These are phyloP conservation scores for Physcomitrium patens DNA, from an alignment of 225 moss, liverwort and hornwort genomes.

Conservation along the genomic window DNA sequence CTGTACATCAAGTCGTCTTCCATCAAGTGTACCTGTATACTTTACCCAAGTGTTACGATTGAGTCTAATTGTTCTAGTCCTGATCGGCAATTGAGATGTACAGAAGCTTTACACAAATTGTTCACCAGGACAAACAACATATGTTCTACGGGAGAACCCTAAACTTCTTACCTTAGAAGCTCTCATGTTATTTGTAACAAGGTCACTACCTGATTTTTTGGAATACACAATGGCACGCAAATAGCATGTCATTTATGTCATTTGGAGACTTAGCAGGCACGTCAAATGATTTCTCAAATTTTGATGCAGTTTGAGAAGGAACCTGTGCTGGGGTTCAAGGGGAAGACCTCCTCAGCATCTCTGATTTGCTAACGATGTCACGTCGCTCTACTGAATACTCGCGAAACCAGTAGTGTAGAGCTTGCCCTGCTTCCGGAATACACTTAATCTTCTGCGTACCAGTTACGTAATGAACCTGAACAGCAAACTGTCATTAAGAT, in stretches of 20 bases:
- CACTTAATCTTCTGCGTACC: not conserved
- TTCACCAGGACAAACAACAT: conserved; percentile 12
- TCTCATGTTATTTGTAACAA: not conserved
- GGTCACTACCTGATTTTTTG: conserved; percentile 49
- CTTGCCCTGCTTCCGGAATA: conserved; percentile 51
- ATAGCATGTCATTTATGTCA: conserved; percentile 47
- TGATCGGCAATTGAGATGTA: conserved; percentile 11
- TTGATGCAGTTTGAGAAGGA: conserved; percentile 55
- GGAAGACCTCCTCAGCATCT: conserved; percentile 66
- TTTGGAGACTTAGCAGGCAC: conserved; percentile 58
- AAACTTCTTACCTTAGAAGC: conserved; percentile 13
- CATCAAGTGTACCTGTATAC: conserved; percentile 85
- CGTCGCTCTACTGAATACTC: conserved; percentile 95
- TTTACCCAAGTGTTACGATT: conserved; percentile 23
- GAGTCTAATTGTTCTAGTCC: conserved; percentile 1
- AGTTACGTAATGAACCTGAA: conserved; percentile 5
- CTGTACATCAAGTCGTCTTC: conserved; percentile 99
- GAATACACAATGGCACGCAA: conserved; percentile 45
- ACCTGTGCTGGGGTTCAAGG: conserved; percentile 69
- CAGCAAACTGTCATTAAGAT: conserved; percentile 20
- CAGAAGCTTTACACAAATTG: not conserved
- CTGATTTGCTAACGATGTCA: conserved; percentile 92
- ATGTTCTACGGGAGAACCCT: not conserved
- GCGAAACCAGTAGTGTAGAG: conserved; percentile 97
- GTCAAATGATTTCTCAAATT: conserved; percentile 61